These are phyloP conservation scores for Cladosporium sp. DNA, from an alignment of 2,329 filamentous ascomycete genomes.

Conservation along the genomic window DNA sequence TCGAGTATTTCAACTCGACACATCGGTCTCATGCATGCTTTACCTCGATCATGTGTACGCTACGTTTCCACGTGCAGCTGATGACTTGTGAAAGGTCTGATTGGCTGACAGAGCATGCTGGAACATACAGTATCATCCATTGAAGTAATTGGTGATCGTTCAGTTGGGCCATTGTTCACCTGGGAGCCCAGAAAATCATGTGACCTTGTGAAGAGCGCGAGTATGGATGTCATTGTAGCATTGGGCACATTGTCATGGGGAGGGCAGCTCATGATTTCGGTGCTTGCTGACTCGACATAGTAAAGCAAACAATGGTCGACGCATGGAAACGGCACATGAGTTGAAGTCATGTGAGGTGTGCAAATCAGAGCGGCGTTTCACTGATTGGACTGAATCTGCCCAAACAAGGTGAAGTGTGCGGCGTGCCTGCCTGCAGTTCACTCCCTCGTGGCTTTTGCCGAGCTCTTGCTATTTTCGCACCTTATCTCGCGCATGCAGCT, in stretches of 20 bases:
- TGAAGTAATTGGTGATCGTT: not conserved
- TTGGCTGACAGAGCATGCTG: not conserved
- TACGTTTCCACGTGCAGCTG: not conserved
- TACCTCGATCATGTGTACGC: not conserved
- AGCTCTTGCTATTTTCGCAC: constrained; percentile 1
- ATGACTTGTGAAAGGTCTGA: not conserved
- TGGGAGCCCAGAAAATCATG: not conserved
- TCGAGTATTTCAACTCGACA: not conserved
- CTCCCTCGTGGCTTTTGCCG: not conserved
- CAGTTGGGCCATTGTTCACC: not conserved
- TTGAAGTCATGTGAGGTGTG: not conserved
- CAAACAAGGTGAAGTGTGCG: not conserved
- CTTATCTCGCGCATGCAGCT: not conserved
- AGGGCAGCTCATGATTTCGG: not conserved
- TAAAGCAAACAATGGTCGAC: not conserved
- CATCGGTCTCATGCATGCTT: not conserved
- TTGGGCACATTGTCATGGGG: too few species aligned
- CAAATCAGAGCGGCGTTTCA: not conserved
- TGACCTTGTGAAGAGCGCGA: not conserved
- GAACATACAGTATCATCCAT: not conserved
- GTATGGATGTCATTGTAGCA: too few species aligned
- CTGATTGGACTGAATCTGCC: not conserved
- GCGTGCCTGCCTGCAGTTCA: not conserved
- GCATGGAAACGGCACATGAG: not conserved
- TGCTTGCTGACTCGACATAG: not conserved